Base-by-base conservation (phyloP, 345 rosid species). In the Xanthoceras sorbifolium region DNA sequence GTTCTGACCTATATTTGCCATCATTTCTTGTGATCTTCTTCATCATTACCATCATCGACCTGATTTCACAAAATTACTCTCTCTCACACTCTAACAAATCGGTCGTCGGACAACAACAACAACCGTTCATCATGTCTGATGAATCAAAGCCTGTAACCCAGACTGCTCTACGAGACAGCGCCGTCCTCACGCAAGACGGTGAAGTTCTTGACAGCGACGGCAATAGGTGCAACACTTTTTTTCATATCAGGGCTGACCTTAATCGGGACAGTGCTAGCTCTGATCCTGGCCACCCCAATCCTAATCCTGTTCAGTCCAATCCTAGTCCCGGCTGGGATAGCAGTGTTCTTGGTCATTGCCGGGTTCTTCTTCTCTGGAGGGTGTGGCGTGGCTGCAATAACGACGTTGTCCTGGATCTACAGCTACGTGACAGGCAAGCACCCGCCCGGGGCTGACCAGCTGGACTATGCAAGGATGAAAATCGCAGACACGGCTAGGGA, bases 401-500 rank as follows among this genome's bases (percentile, higher is more conserved):
- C 87, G 65, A 75, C 87, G 22, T 32, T 91, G 23, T 25, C 89
- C 46, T 94, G 97, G 98, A 82, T 90, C n/a, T 91, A 90, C 77
- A 82, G 72, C 18, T 92, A 86, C 60, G 73, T 83, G n/a, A 77
- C 83, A 0, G 94, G 94, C 26, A 87, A 87, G 76, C 94, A 85
- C 20, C 97, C 93, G 4, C 65, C 63, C 32, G 93, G 94, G 7
- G 88, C 92, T 1, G 93, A 89, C 42, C 82, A 80, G 80, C 78
- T 94, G 64, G 96, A 89, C 44, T 76, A 84, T 17, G 89, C 89
- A 6, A 77, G 86, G 74, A 44, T 29, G 73, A 82, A 32, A 84
- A 42, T 89, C 15, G 80, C 84, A 0, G 81, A 64, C 22, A 84
- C 68, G 68, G 85, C 90, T 0, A 64, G 83, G 76, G 85, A 77